Evolutionary conservation across 2,329 filamentous ascomycete species (phyloP), one percentile per base, ranked within the genome.

Genomic region (Paraconiothyrium brasiliense): DNA sequence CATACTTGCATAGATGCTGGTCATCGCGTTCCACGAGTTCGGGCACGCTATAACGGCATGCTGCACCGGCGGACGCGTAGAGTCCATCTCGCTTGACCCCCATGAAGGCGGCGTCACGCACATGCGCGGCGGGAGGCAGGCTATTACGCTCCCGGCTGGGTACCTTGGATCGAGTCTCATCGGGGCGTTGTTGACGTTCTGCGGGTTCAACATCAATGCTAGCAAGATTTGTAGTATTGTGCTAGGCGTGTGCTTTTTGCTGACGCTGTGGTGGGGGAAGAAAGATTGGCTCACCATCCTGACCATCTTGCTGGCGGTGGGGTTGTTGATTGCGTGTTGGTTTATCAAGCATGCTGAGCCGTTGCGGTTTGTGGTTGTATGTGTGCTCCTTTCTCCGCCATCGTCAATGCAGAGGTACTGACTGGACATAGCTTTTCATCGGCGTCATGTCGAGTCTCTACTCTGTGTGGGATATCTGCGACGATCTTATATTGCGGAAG

Each of bases 391-490:
- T 20, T 20, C 20, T 24, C 37, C 16, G n/a, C 14, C 11, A 11
- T 10, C n/a, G 14, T 10, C 2, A 14, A 35, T 37, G 6, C 9
- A 30, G 37, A 6, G 32, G 10, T 35, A 27, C 55, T 56, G 44
- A 35, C 52, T n/a, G 11, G 4, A 6, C 0, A 20, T 62, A 87
- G 81, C 84, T 94, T 32, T 94, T 94, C 71, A 92, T 94, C 63
- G 91, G 91, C 46, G 91, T 93, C 69, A 93, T 94, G 91, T 91
- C 88, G 7, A 89, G 88, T 1, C 84, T 94, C 1, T 94, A 94
- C 78, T 92, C 89, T 66, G 90, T 92, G 5, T 94, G 91, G 91
- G 91, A 94, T 81, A 94, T 94, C 68, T 93, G 90, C 77, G 91
- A 94, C 72, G 91, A 94, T 68, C 82, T 94, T 35, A 93, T 94